Percentiles rank a stretch among this genome's conserved stretches.
phyloP scores from a whole-genome alignment of 805 yeast species.

The Candida suzukii region DNA sequence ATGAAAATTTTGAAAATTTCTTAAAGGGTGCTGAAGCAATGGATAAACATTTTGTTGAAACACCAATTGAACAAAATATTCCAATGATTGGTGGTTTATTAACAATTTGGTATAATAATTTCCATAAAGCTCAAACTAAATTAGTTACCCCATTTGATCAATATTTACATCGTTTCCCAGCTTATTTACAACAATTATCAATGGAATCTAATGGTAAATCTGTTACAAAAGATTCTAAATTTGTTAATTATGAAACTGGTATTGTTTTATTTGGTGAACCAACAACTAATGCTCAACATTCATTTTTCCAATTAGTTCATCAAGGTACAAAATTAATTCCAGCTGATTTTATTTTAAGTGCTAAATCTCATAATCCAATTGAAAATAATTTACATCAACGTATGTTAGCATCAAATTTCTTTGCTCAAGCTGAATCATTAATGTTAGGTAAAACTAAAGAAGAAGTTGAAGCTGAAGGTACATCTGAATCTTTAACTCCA shows the following conservation, averaged over 20 bases:
- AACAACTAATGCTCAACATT: constrained; percentile 97
- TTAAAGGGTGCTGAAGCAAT: constrained; percentile 97
- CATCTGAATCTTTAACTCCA: constrained; percentile 77
- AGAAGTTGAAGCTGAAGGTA: constrained; percentile 84
- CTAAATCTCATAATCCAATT: constrained; percentile 96
- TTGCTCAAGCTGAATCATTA: constrained; percentile 97
- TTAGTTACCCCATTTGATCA: constrained; percentile 98
- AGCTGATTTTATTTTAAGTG: constrained; percentile 93
- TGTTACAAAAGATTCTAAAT: constrained; percentile 86
- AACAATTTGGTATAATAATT: constrained; percentile 98
- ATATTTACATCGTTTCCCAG: constrained; percentile 98
- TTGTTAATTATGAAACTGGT: constrained; percentile 94
- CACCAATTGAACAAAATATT: constrained; percentile 87
- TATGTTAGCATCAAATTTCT: constrained; percentile 98
- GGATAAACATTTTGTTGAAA: constrained; percentile 78
- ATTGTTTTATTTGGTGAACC: constrained; percentile 97
- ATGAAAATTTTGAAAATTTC: constrained; percentile 85
- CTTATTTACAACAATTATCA: constrained; percentile 95
- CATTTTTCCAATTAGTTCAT: constrained; percentile 98
- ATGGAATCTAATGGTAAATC: constrained; percentile 99
- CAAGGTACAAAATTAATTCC: constrained; percentile 98
- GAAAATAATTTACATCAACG: constrained; percentile 90
- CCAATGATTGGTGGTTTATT: constrained; percentile 91
- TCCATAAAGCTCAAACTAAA: constrained; percentile 97
- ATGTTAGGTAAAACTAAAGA: constrained; percentile 90